Evolutionary conservation across 169 alveolate genomes (phyloP), one percentile per base, ranked within the genome.

Genomic region (Theileria annulata): DNA sequence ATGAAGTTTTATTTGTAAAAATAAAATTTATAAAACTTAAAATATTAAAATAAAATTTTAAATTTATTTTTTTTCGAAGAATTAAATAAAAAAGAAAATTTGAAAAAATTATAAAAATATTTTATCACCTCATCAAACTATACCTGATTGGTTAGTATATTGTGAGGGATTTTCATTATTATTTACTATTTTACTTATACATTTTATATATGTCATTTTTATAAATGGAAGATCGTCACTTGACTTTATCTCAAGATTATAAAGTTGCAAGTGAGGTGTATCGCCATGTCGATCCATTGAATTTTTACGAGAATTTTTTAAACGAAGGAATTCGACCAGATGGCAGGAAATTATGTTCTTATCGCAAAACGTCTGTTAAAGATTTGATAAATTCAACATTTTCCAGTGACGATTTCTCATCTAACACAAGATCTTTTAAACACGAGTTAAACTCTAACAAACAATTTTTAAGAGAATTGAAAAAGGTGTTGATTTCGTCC

Each of bases 291-390:
- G 89, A 82, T 27, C 80, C 86, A 3, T 28, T 27, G 5, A 79
- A 79, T 19, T 82, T 75, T 47, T 76, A 75, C 63, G 54, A 60
- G 30, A 42, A 69, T 19, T 75, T 67, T 37, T 47, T 82, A 17
- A 51, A 73, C 25, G 80, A 69, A 48, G 27, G 74, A 19, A 58
- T 82, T 35, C 66, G 89, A n/a, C 86, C 89, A 1, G 85, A 82
- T 67, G 89, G 89, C 9, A 62, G 89, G 75, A 75, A 66, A 49
- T 70, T 82, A 35, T 67, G 48, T 19, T 76, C 80, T 9, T 82
- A 64, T 63, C 86, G 89, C 69, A 62, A 62, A 21, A 28, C 23
- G n/a, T 49, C 70, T 19, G 75, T 82, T n/a, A 49, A 60, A 15
- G 76, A 80, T 48, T 72, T 80, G 49, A 54, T 78, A 5, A 73